Evolutionary conservation across 495 filamentous ascomycete species (phyloP), one percentile per base, ranked within the genome.

Genomic region (Trichodelitschia bisporula): DNA sequence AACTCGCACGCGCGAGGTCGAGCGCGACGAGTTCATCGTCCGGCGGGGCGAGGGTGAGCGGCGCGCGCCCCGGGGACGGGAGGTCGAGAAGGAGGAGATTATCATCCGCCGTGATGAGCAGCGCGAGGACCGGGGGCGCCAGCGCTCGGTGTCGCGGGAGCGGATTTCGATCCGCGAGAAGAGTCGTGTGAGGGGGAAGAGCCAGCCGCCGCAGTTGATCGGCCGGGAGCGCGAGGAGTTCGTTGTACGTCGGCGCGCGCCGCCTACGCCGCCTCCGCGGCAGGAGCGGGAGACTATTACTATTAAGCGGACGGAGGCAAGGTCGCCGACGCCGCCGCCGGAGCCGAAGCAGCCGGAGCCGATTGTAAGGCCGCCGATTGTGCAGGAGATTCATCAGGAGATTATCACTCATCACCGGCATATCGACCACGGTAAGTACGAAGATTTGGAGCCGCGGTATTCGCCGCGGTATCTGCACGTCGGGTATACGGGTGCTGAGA

Each of bases 351-450:
- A 58, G 24, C 64, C 68, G 2, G 53, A 56, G 32, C 47, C 61
- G 17, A 69, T 79, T 42, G 59, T 64, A 37, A 67, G 64, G 13
- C 72, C 74, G 3, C 62, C 66, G 3, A 74, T 83, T 39, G 68
- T 73, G 41, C 66, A 78, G 36, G 73, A 89, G 42, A 62, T 86
- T 27, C 69, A 75, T 42, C 66, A 78, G 36, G 74, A 89, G 43
- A 62, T 86, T 26, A 76, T 82, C 35, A 79, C 76, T 1, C 77
- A 82, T 47, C 82, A 86, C 43, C 62, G 72, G 15, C 72, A 84
- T 40, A 76, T 90, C 42, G 76, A 92, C 46, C 78, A 91, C 53
- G 82, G 79, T 74, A 58, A 48, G 51, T 34, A n/a, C 26, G 6
- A 18, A 9, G n/a, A 9, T 11, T 20, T 13, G 10, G 13, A 15